Evolutionary conservation across 805 yeast species (phyloP).

Genomic region (Lipomyces spencermartinsiae): DNA sequence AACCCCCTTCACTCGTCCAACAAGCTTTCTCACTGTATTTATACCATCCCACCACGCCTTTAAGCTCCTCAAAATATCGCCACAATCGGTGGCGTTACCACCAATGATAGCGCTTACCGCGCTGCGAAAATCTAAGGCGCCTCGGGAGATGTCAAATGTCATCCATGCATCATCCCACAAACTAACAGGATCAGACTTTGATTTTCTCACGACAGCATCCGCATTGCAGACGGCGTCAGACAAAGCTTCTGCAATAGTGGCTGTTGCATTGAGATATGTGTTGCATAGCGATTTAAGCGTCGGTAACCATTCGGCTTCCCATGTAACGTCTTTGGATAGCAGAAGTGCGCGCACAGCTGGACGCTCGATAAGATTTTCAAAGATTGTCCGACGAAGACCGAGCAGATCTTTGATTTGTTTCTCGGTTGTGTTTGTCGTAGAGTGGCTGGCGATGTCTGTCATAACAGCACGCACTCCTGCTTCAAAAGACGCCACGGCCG

Average conservation of each 20-base stretch:
- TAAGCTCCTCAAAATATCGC: slow-evolving; percentile 12
- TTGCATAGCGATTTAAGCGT: slow-evolving; percentile 14
- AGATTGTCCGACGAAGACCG: slow-evolving; percentile 21
- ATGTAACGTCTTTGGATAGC: slow-evolving; percentile 13
- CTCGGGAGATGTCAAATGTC: slow-evolving; percentile 29
- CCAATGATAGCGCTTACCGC: slow-evolving; percentile 22
- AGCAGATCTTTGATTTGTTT: slow-evolving; percentile 14
- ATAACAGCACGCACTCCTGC: slow-evolving; percentile 20
- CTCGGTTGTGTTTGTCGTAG: neutral
- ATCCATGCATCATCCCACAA: slow-evolving; percentile 36
- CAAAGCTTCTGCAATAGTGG: slow-evolving; percentile 1
- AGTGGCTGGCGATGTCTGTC: neutral
- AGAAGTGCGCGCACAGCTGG: slow-evolving; percentile 17
- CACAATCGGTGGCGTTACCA: slow-evolving; percentile 18
- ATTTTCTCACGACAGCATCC: neutral
- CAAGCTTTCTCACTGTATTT: neutral
- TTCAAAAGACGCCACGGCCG: slow-evolving; percentile 14
- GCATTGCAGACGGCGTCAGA: neutral
- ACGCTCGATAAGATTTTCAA: slow-evolving; percentile 18
- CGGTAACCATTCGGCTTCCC: slow-evolving; percentile 26
- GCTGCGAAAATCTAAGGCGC: slow-evolving; percentile 28
- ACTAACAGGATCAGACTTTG: slow-evolving; percentile 1
- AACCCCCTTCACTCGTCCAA: slow-evolving; percentile 16
- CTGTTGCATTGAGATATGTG: slow-evolving; percentile 12
- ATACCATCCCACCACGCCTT: slow-evolving; percentile 25